Percentiles rank a stretch among this genome's conserved stretches.
These are phyloP conservation scores for Solanum peruvianum DNA, from an alignment of 257 asterid species.

Conservation along the genomic window DNA sequence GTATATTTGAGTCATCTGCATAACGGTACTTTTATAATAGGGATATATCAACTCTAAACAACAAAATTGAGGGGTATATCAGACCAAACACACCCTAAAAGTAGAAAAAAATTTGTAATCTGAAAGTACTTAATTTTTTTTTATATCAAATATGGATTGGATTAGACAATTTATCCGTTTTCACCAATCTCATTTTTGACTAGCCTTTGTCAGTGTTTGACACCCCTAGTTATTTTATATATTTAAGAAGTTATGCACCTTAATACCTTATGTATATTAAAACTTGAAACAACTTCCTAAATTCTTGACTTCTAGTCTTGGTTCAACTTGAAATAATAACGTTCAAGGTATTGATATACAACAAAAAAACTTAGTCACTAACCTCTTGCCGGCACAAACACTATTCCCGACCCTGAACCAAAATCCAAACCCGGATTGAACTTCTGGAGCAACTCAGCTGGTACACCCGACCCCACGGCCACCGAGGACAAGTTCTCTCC, in stretches of 20 bases:
- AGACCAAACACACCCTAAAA: not conserved
- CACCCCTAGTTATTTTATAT: not conserved
- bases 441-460: slow-evolving; percentile 27
- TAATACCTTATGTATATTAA: not conserved
- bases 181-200: not conserved
- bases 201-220: not conserved
- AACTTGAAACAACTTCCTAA: not conserved
- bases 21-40: too few species aligned
- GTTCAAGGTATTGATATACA: not conserved
- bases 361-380: not conserved
- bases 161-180: too few species aligned
- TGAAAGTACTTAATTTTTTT: too few species aligned
- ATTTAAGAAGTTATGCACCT: not conserved
- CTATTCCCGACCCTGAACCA: slow-evolving; percentile 36
- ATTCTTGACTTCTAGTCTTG: not conserved
- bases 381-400: slow-evolving; percentile 77
- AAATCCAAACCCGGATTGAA: slow-evolving; percentile 41
- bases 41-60: too few species aligned
- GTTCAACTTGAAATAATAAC: not conserved
- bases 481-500: slow-evolving; percentile 38
- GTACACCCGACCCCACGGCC: slow-evolving; percentile 29
- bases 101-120: not conserved
- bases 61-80: too few species aligned
- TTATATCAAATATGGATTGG: not conserved
- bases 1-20: too few species aligned